Evolutionary conservation across 306 rosid genomes (phyloP).

Genomic region (Begonia loranthoides): DNA sequence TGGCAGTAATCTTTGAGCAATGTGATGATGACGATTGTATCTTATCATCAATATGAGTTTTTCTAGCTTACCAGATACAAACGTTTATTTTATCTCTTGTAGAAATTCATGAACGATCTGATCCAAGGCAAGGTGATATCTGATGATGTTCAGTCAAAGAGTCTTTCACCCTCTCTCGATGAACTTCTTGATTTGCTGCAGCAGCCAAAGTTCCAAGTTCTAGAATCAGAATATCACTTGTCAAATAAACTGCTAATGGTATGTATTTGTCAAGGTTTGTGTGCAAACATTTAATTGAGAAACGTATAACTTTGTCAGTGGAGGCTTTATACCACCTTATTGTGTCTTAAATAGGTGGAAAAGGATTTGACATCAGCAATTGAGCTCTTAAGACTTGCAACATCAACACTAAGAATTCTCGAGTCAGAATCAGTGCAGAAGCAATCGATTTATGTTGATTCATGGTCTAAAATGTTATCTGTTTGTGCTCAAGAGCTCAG

Average conservation of each 20-base stretch:
- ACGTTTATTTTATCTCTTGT: constrained; percentile 4
- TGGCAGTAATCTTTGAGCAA: too few species aligned
- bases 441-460: constrained; percentile 46
- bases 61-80: too few species aligned
- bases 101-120: constrained; percentile 39
- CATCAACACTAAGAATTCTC: constrained; percentile 45
- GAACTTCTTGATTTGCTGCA: constrained; percentile 48
- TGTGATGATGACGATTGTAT: too few species aligned
- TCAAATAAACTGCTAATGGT: constrained; percentile 50
- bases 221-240: constrained; percentile 59
- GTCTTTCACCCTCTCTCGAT: constrained; percentile 24
- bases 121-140: constrained; percentile 22
- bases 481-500: constrained; percentile 65
- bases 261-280: constrained; percentile 8
- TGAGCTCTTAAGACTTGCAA: constrained; percentile 56
- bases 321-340: constrained; percentile 19
- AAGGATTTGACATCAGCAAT: constrained; percentile 51
- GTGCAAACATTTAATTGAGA: background rate
- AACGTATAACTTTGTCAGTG: constrained; percentile 2
- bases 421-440: constrained; percentile 50
- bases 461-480: constrained; percentile 49
- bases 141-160: constrained; percentile 28
- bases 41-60: too few species aligned
- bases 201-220: constrained; percentile 45
- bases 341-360: constrained; percentile 44